phyloP scores from a whole-genome alignment of 2,329 filamentous ascomycete genomes.

The Periconia sp. region DNA sequence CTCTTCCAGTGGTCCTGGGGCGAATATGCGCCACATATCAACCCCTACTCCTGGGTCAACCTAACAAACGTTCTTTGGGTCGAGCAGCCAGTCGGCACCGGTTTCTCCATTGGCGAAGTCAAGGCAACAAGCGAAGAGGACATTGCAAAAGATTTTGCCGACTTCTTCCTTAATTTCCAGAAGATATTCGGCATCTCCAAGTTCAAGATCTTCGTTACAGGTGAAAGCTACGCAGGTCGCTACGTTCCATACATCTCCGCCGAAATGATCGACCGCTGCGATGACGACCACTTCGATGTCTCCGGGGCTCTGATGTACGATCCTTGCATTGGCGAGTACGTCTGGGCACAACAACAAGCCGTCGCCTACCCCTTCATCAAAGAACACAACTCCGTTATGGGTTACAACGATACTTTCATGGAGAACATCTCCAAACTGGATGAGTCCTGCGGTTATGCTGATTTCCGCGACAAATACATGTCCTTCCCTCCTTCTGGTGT shows the following conservation, averaged over 20 bases:
- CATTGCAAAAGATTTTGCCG: slow-evolving; percentile 21
- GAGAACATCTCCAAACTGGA: slow-evolving; percentile 13
- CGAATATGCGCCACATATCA: slow-evolving; percentile 14
- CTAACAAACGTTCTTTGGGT: slow-evolving; percentile 28
- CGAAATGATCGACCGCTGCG: slow-evolving; percentile 30
- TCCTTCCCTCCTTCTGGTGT: slow-evolving; percentile 17
- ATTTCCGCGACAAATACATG: slow-evolving; percentile 17
- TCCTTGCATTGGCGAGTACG: slow-evolving; percentile 15
- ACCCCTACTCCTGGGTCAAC: slow-evolving; percentile 23
- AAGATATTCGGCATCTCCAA: slow-evolving; percentile 26
- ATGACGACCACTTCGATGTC: slow-evolving; percentile 32
- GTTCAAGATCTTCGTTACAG: slow-evolving; percentile 24
- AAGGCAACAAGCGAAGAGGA: slow-evolving; percentile 25
- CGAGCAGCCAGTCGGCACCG: slow-evolving; percentile 22
- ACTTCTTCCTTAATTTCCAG: slow-evolving; percentile 25
- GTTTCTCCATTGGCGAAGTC: slow-evolving; percentile 21
- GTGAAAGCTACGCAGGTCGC: slow-evolving; percentile 24
- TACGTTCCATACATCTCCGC: slow-evolving; percentile 25
- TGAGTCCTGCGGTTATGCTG: slow-evolving; percentile 20
- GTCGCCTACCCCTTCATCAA: too few relatives aligned
- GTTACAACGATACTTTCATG: slow-evolving; percentile 20
- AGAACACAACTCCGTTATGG: too few relatives aligned
- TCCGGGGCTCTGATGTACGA: slow-evolving; percentile 22
- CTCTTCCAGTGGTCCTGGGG: slow-evolving; percentile 23
- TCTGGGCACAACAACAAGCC: slow-evolving; percentile 15